Conservation (phyloP, 2,329 filamentous ascomycete species). For the Aspergillus viridinutans region DNA sequence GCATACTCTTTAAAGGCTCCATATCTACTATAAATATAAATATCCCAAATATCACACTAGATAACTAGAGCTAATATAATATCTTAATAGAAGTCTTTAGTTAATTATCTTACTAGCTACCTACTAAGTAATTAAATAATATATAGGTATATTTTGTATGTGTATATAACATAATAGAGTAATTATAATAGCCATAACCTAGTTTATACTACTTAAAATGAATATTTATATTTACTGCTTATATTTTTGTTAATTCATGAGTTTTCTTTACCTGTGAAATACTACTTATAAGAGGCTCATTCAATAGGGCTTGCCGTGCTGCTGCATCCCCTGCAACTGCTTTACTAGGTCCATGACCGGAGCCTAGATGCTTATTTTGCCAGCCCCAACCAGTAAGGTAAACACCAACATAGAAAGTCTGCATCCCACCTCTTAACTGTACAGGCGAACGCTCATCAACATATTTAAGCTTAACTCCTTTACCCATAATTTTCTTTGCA, state of each 20-base stretch:
- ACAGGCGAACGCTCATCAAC: conserved; percentile 39
- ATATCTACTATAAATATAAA: too few relatives aligned
- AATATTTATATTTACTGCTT: too few relatives aligned
- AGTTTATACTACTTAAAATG: too few relatives aligned
- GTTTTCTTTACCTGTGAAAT: conserved; percentile 32
- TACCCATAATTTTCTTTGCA: conserved; percentile 50
- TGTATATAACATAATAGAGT: too few relatives aligned
- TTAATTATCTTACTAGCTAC: too few relatives aligned
- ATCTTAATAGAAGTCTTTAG: too few relatives aligned
- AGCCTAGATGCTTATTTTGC: conserved; percentile 41
- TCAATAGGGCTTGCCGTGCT: conserved; percentile 38
- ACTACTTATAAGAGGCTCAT: conserved; percentile 36
- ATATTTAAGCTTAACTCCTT: conserved; percentile 59
- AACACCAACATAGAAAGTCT: conserved; percentile 43
- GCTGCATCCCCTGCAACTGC: conserved; percentile 43
- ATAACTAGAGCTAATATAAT: too few relatives aligned
- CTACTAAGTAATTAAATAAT: too few relatives aligned
- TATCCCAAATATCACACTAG: too few relatives aligned
- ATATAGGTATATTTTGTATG: too few relatives aligned
- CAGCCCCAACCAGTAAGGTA: conserved; percentile 48
- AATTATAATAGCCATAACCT: too few relatives aligned
- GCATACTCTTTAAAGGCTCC: too few relatives aligned
- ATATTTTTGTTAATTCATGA: conserved; percentile 6
- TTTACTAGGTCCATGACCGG: conserved; percentile 43
- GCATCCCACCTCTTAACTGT: conserved; percentile 32